These are phyloP conservation scores for Pseudocercospora macadamiae DNA, from an alignment of 2,329 filamentous ascomycete species.

Conservation along the genomic window DNA sequence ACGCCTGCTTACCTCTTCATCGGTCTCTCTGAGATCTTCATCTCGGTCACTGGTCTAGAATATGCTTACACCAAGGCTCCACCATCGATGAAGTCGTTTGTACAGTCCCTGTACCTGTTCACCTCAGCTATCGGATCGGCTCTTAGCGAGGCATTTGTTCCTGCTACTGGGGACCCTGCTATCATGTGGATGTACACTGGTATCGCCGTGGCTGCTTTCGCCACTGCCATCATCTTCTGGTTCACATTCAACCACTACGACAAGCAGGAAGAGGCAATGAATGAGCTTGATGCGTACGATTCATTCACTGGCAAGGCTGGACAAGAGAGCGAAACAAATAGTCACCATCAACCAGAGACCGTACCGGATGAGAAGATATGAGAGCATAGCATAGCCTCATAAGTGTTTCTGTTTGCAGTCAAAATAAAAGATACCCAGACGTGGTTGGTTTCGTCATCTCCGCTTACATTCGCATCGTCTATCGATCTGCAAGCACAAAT, in stretches of 20 bases:
- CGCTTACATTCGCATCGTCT: too few relatives aligned
- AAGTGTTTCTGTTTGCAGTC: neutral
- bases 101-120: constrained; percentile 62
- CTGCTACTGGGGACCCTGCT: constrained; percentile 64
- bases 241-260: constrained; percentile 47
- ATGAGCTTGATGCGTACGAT: constrained; percentile 47
- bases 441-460: neutral
- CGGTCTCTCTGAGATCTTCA: constrained; percentile 51
- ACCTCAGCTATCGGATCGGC: constrained; percentile 63
- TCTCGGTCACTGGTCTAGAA: constrained; percentile 52
- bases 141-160: constrained; percentile 64
- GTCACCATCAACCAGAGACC: constrained; percentile 14
- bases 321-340: constrained; percentile 18
- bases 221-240: constrained; percentile 34
- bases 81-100: constrained; percentile 51
- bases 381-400: neutral
- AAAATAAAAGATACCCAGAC: neutral
- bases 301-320: constrained; percentile 18
- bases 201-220: constrained; percentile 28
- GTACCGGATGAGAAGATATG: constrained; percentile 18
- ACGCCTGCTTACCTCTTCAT: constrained; percentile 51
- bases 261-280: constrained; percentile 54
- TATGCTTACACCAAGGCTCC: constrained; percentile 53
- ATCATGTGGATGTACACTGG: constrained; percentile 62
- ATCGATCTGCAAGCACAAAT: too few relatives aligned